Percentiles rank a stretch among this genome's conserved stretches.
These are phyloP conservation scores for Stemphylium vesicarium DNA, from an alignment of 2,329 filamentous ascomycete species.

Conservation along the genomic window DNA sequence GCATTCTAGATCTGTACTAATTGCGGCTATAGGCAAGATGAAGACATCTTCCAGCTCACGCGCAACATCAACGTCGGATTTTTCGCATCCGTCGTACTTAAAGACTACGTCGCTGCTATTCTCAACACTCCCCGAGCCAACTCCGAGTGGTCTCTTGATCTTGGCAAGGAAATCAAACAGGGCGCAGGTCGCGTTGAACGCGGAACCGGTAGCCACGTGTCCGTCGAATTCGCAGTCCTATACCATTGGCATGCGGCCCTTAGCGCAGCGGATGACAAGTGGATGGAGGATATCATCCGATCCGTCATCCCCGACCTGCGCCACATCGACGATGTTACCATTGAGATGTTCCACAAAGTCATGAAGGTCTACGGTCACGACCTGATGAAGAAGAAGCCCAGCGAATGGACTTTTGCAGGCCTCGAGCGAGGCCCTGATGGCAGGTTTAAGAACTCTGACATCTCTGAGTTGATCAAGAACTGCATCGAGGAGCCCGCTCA, in stretches of 20 bases:
- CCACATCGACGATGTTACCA: slow-evolving; percentile 35
- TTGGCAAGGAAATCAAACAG: slow-evolving; percentile 64
- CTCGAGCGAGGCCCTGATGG: slow-evolving; percentile 70
- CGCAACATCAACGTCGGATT: slow-evolving; percentile 59
- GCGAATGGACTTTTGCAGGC: slow-evolving; percentile 69
- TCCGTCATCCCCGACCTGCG: slow-evolving; percentile 35
- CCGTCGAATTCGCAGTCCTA: slow-evolving; percentile 84
- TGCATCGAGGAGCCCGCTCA: slow-evolving; percentile 72
- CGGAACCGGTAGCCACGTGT: slow-evolving; percentile 81
- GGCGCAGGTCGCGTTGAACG: slow-evolving; percentile 64
- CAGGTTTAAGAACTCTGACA: slow-evolving; percentile 74
- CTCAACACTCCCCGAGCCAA: slow-evolving; percentile 73
- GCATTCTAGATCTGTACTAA: not conserved
- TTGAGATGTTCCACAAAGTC: slow-evolving; percentile 50
- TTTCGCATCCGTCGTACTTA: slow-evolving; percentile 69
- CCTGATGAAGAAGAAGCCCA: slow-evolving; percentile 70
- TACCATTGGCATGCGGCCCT: slow-evolving; percentile 88
- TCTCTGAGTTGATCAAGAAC: slow-evolving; percentile 70
- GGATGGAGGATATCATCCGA: slow-evolving; percentile 67
- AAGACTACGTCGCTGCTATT: slow-evolving; percentile 81
- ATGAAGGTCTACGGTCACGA: slow-evolving; percentile 45
- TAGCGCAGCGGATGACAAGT: slow-evolving; percentile 74
- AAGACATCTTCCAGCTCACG: slow-evolving; percentile 61
- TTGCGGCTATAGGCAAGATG: slow-evolving; percentile 33
- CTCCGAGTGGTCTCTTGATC: slow-evolving; percentile 81